These are phyloP conservation scores for Hymenoscyphus infarciens DNA, from an alignment of 2,329 filamentous ascomycete genomes.

Conservation along the genomic window DNA sequence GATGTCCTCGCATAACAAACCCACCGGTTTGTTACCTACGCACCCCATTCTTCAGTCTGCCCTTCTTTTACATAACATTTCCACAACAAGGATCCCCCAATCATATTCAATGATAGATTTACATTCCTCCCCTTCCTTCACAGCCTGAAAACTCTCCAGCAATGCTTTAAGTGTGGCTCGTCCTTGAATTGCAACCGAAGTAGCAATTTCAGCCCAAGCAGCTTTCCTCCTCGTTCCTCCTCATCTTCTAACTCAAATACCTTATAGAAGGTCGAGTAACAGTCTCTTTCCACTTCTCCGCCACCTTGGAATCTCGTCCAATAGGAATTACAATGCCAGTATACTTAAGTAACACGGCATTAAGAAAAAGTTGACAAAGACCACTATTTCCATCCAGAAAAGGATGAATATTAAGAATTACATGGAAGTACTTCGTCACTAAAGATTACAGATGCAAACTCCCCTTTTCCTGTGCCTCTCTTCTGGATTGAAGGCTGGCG, in stretches of 20 bases:
- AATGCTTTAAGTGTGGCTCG: not conserved
- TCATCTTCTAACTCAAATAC: no score
- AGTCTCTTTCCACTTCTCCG: not conserved
- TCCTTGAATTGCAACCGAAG: not conserved
- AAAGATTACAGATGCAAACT: not conserved
- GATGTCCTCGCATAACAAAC: no score
- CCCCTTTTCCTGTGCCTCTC: not conserved
- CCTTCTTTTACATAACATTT: no score
- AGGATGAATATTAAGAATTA: not conserved
- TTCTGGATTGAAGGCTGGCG: conserved; percentile 20
- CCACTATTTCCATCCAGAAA: conserved; percentile 7
- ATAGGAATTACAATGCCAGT: not conserved
- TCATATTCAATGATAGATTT: not conserved
- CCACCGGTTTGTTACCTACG: not conserved
- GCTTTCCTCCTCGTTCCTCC: no score
- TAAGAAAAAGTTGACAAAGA: not conserved
- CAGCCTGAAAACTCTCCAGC: not conserved
- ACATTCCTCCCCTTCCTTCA: no score
- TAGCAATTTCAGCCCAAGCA: not conserved
- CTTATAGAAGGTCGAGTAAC: not conserved
- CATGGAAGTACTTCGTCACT: not conserved
- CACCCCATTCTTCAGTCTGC: not conserved
- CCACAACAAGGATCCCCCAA: not conserved
- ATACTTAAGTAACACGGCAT: conserved; percentile 4
- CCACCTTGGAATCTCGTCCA: not conserved